These are phyloP conservation scores for Pythium oligandrum DNA, from an alignment of 352 stramenopile species.

Conservation along the genomic window DNA sequence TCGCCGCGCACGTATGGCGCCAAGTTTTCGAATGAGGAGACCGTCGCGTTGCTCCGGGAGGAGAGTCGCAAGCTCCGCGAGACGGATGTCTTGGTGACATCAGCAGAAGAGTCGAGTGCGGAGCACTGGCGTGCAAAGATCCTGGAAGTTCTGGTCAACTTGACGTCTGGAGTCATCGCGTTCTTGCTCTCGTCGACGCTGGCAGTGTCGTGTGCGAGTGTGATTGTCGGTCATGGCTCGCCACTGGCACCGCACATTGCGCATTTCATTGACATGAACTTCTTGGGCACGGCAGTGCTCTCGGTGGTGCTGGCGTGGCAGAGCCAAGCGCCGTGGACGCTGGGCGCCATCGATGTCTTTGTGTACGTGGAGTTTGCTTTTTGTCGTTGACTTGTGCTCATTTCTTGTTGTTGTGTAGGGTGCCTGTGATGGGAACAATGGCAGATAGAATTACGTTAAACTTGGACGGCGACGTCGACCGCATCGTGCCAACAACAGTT, in stretches of 20 bases:
- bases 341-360: constrained; percentile 77
- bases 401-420: constrained; percentile 11
- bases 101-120: neutral
- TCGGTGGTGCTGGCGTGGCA: constrained; percentile 72
- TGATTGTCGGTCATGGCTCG: constrained; percentile 64
- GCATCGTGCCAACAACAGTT: constrained; percentile 62
- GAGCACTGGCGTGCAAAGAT: constrained; percentile 16
- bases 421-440: constrained; percentile 73
- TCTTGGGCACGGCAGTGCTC: constrained; percentile 64
- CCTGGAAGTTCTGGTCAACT: constrained; percentile 46
- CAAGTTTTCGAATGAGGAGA: constrained; percentile 1
- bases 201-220: constrained; percentile 73
- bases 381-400: constrained; percentile 8
- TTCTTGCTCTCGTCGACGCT: constrained; percentile 77
- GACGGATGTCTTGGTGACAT: neutral
- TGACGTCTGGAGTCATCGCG: constrained; percentile 69
- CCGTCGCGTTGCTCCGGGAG: constrained; percentile 11
- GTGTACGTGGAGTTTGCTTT: constrained; percentile 33
- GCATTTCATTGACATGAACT: constrained; percentile 83
- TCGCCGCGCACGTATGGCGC: constrained; percentile 3
- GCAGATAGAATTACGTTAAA: constrained; percentile 55
- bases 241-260: constrained; percentile 56
- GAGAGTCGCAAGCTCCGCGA: constrained; percentile 11
- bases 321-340: constrained; percentile 66
- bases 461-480: constrained; percentile 52